Conservation (phyloP, 306 rosid genomes). For the Fagus crenata region DNA sequence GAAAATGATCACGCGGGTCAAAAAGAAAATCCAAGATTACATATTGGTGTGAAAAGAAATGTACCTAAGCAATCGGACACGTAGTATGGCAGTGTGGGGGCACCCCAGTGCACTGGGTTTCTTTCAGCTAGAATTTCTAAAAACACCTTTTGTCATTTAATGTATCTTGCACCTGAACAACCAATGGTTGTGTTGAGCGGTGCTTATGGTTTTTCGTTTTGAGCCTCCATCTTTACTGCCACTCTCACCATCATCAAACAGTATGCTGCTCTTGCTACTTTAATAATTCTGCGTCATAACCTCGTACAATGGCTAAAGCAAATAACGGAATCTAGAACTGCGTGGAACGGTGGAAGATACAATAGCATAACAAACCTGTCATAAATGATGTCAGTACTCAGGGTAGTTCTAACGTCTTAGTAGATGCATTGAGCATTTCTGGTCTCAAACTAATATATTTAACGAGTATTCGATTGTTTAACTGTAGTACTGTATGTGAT, state of each 20-base stretch:
- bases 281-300: not conserved
- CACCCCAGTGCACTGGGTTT: not conserved
- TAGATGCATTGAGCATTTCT: not conserved
- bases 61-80: too few relatives aligned
- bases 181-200: not conserved
- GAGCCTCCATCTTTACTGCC: too few relatives aligned
- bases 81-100: too few relatives aligned
- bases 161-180: slow-evolving; percentile 13
- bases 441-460: not conserved
- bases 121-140: not conserved
- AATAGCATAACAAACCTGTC: not conserved
- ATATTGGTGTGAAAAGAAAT: not conserved
- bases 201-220: too few relatives aligned
- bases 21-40: not conserved
- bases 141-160: not conserved
- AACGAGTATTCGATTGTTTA: not conserved
- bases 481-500: not conserved
- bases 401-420: not conserved
- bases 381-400: not conserved
- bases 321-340: not conserved
- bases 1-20: not conserved
- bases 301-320: not conserved
- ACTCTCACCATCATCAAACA: not conserved
- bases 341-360: not conserved
- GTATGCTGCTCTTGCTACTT: too few relatives aligned